Evolutionary conservation across 2,329 filamentous ascomycete genomes (phyloP).

Genomic region (Aspergillus sp.): DNA sequence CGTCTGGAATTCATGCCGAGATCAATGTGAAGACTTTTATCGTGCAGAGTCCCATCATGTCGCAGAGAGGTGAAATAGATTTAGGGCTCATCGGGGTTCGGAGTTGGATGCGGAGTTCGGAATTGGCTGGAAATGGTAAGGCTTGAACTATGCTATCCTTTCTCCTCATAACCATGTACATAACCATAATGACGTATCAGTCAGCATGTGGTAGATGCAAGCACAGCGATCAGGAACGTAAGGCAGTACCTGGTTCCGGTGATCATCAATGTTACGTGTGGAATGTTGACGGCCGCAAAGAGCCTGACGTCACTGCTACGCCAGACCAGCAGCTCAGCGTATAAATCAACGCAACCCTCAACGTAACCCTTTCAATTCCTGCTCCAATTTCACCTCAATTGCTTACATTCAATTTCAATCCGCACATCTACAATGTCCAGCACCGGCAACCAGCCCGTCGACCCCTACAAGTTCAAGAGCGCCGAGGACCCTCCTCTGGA

Average conservation of each 20-base stretch:
- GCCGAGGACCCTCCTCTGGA: slow-evolving; percentile 67
- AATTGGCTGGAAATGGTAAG: not conserved
- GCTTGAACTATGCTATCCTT: not conserved
- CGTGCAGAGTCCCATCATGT: too few species aligned
- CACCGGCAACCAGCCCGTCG: slow-evolving; percentile 61
- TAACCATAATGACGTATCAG: too few species aligned
- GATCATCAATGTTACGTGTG: too few species aligned
- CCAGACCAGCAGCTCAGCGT: not conserved
- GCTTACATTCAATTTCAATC: not conserved
- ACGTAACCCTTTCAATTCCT: not conserved
- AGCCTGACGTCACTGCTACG: not conserved
- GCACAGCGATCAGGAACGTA: too few species aligned
- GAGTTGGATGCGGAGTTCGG: not conserved
- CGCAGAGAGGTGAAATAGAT: not conserved
- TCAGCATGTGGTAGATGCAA: too few species aligned
- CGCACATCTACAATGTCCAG: slow-evolving; percentile 25
- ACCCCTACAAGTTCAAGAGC: slow-evolving; percentile 79
- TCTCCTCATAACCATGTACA: too few species aligned
- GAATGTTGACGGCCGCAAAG: not conserved
- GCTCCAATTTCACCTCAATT: not conserved
- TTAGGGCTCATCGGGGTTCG: not conserved
- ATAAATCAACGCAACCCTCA: not conserved
- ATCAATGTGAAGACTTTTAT: too few species aligned
- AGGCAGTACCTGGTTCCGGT: too few species aligned
- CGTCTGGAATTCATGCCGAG: slow-evolving; percentile 17